Evolutionary conservation across 1,284 basidiomycete genomes (phyloP).

Genomic region (Wolfiporia cocos): DNA sequence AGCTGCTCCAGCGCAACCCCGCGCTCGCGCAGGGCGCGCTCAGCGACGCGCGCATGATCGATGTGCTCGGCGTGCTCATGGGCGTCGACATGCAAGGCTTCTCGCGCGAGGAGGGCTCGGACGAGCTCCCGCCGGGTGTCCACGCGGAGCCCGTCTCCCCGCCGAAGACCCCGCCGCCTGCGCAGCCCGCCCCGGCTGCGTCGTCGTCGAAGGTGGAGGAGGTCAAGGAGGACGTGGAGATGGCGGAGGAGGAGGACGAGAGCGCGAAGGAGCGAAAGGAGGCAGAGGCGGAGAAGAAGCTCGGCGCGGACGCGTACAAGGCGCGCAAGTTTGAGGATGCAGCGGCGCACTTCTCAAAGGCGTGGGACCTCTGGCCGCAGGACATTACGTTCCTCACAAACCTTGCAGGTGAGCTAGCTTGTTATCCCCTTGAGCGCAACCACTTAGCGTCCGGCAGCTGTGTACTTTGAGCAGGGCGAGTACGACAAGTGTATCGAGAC

Average conservation of each 20-base stretch:
- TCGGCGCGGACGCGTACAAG: conserved; percentile 84
- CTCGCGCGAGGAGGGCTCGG: conserved; percentile 79
- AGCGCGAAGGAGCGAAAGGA: conserved; percentile 44
- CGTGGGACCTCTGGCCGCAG: conserved; percentile 92
- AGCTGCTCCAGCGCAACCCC: conserved; percentile 60
- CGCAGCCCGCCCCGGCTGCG: conserved; percentile 34
- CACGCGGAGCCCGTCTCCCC: conserved; percentile 33
- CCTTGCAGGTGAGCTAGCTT: conserved; percentile 56
- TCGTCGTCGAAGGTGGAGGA: conserved; percentile 38
- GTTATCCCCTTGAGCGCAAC: neutral
- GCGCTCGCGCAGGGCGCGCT: conserved; percentile 42
- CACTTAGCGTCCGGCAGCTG: conserved; percentile 43
- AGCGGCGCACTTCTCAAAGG: conserved; percentile 70
- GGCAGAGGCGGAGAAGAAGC: conserved; percentile 73
- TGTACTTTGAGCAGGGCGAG: conserved; percentile 90
- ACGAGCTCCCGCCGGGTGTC: conserved; percentile 67
- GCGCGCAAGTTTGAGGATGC: conserved; percentile 76
- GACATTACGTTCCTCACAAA: conserved; percentile 95
- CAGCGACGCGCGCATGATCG: conserved; percentile 89
- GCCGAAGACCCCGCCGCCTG: too few species aligned
- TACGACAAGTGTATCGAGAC: conserved; percentile 89
- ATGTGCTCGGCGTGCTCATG: conserved; percentile 90
- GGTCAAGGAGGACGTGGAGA: conserved; percentile 34
- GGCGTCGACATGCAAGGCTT: conserved; percentile 91
- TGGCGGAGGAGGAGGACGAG: conserved; percentile 60